Evolutionary conservation across 2,329 filamentous ascomycete species (phyloP), one percentile per base, ranked within the genome.

Genomic region (Aureobasidium sp.): DNA sequence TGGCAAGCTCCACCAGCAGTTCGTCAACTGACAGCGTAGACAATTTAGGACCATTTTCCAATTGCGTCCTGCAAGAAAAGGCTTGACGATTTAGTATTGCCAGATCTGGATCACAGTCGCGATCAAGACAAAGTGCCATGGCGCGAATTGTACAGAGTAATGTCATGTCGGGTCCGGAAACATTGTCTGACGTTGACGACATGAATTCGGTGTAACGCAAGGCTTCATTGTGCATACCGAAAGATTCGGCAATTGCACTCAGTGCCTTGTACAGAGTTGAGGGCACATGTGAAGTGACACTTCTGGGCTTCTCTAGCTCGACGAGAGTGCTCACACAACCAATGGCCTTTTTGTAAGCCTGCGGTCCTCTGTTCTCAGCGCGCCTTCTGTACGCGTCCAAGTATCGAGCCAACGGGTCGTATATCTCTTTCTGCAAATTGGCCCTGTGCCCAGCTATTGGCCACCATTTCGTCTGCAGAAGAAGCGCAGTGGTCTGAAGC

Each of bases 391-490:
- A 88, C 1, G 87, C 81, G 10, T 79, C 76, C 21, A 89, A 67
- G 65, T 85, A 91, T 57, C 82, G 83, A 0, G 81, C 79, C 53
- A 90, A 81, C 0, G 88, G 87, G 1, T 82, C 77, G n/a, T 87
- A 68, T 7, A 91, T 72, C 14, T 91, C 87, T 61, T 84, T 85
- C 39, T 85, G 81, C 5, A 81, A 70, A 62, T 87, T 81, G 1
- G 81, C 82, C 62, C 81, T 71, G 67, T 89, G 85, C 1, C 79
- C 78, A 7, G 81, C 81, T 62, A 90, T 68, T 45, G 73, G 77
- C 87, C 88, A 91, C 81, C 85, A 89, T 45, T 77, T 75, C n/a
- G 86, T 72, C 34, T 87, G 81, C 8, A 81, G 76, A 29, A 79
- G 78, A 42, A 92, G 78, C 10, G 85, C 87, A 1, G 89, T 71